Evolutionary conservation across 768 basidiomycete species (phyloP), one percentile per base, ranked within the genome.

Genomic region (Kwoniella europaea): DNA sequence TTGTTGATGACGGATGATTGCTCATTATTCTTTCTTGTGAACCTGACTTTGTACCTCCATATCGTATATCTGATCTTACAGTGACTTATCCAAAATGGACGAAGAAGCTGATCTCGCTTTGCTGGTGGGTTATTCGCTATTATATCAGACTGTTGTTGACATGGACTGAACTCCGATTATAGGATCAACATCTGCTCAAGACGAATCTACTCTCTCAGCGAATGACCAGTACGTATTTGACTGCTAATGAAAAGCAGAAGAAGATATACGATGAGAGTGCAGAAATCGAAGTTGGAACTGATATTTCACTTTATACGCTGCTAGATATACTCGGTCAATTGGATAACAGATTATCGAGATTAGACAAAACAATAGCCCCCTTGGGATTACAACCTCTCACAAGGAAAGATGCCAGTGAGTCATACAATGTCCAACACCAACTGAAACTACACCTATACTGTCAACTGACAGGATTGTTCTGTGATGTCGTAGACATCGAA

Each of bases 101-200:
- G 82, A 82, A 62, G 80, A 81, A 65, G 79, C 82, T 18, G 82
- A 82, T 68, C 64, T 82, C 22, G 82, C 79, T 15, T 63, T 82
- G 74, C 71, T 79, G 46, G 76, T 73, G 29, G 50, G 72, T 67
- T 18, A 53, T 24, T 42, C 50, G 27, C 66, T 35, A 42, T 7
- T n/a, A 54, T 22, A 41, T 29, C 20, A 64, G 29, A 18, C 54
- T 44, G 59, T 56, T 57, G 3, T 42, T 44, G 52, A 62, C 15
- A 66, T 46, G 46, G 12, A 18, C 9, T 29, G 4, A 29, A 29
- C 29, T 29, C 29, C 4, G 18, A 9, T 15, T 4, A 1, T 71
- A 82, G 75, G 82, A 83, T 65, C 82, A 83, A 73, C 82, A 82
- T 67, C 72, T 83, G 55, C 75, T 79, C 27, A 81, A 82, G 61